Base-by-base conservation (phyloP, 805 yeast genomes). In the Kurtzmaniella cleridarum region DNA sequence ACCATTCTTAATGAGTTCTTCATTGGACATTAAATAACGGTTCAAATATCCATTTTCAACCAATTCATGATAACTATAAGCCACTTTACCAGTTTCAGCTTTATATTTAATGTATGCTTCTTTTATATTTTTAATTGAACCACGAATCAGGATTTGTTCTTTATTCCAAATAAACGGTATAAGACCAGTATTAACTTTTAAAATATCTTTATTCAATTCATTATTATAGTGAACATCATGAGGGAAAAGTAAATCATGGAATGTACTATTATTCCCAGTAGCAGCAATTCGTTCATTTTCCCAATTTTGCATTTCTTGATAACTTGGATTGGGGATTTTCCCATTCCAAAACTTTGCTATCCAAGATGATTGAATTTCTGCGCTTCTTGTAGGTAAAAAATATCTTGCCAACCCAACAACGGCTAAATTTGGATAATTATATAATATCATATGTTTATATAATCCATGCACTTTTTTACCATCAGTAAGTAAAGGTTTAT, bases 221-320 rank as follows among this genome's bases (percentile, higher is more conserved):
- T 73, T 72, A 48, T 77, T 72, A 53, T 79, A 84, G 18, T 73
- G 74, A 1, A 74, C 78, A 47, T 84, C 93, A 34, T 60, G 60
- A 9, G 86, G 85, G 46, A 57, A 69, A 12, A 60, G 62, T 54
- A 82, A 53, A 41, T 69, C 73, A 50, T 62, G 68, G 47, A 57
- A 54, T 2, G 40, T 24, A 27, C 44, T 47, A 8, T 47, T 50
- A 13, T 30, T 26, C 1, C 67, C 68, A 36, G 53, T 53, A 16
- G 29, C 45, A 5, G 35, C 46, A 5, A 53, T 34, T 40, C 72
- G 67, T 17, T 44, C 42, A 9, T 44, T 41, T 40, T 67, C 69
- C 42, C 49, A 54, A 15, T 47, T 32, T 5, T 50, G 27, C 73
- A 71, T 71, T 17, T 57, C 62, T 20, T 54, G 57, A 14, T 48